These are phyloP conservation scores for Angomonas desouzai DNA, from an alignment of 208 protist species.

Conservation along the genomic window DNA sequence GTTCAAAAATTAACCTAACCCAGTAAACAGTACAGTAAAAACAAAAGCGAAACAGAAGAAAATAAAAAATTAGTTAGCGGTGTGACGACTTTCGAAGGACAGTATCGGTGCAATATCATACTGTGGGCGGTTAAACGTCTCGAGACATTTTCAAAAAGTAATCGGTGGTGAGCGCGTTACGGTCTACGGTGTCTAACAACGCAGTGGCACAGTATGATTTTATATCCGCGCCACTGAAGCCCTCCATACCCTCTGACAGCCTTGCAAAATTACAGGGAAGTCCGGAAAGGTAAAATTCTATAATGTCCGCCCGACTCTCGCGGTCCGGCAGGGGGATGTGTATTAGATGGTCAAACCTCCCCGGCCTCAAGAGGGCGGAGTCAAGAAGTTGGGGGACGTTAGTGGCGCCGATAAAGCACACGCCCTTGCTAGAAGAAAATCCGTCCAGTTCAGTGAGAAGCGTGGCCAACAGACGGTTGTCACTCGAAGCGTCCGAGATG, in stretches of 20 bases:
- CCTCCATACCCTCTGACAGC: conserved; percentile 51
- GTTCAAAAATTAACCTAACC: no score
- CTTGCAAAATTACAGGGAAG: conserved; percentile 36
- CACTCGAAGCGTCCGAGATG: conserved; percentile 20
- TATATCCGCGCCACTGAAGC: conserved; percentile 85
- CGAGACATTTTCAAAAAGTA: conserved; percentile 23
- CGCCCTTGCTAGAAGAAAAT: conserved; percentile 67
- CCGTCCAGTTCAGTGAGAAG: conserved; percentile 98
- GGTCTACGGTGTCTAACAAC: conserved; percentile 35
- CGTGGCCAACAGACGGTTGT: conserved; percentile 92
- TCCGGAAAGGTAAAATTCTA: conserved; percentile 40
- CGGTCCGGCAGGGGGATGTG: conserved; percentile 66
- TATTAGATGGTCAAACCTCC: conserved; percentile 88
- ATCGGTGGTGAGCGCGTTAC: conserved; percentile 23
- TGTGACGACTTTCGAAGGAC: conserved; percentile 24
- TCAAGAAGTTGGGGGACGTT: conserved; percentile 91
- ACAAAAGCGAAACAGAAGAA: conserved; percentile 8
- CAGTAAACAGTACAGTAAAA: no score
- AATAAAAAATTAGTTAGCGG: background rate
- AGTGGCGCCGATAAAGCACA: conserved; percentile 91
- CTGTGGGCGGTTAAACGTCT: conserved; percentile 37
- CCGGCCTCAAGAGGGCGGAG: conserved; percentile 82
- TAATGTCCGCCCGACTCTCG: conserved; percentile 55
- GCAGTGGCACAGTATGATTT: conserved; percentile 49
- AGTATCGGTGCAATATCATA: conserved; percentile 51